Conservation (phyloP, 192 early-diverging fungal species). For the Umbelopsis sp. region DNA sequence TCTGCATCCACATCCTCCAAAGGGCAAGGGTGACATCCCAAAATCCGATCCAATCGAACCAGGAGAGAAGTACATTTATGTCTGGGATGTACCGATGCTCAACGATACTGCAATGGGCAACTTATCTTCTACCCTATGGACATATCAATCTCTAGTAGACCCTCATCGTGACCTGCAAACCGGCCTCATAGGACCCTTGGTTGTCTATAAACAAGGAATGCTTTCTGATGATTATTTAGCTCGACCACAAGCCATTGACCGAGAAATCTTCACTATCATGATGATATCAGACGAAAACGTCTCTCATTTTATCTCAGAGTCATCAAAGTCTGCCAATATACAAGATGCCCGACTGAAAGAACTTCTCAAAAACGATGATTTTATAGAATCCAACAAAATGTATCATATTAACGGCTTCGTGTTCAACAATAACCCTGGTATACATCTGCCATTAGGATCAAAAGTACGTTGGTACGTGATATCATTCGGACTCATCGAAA, state of each 20-base stretch:
- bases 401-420: constrained; percentile 42
- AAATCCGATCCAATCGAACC: constrained; percentile 10
- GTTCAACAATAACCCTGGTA: constrained; percentile 37
- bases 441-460: constrained; percentile 23
- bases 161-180: constrained; percentile 35
- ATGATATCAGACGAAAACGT: constrained; percentile 32
- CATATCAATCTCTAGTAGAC: constrained; percentile 33
- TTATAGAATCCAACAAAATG: constrained; percentile 43
- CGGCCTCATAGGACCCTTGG: constrained; percentile 38
- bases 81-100: constrained; percentile 33
- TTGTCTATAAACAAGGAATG: constrained; percentile 37
- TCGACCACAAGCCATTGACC: constrained; percentile 20
- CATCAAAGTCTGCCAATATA: constrained; percentile 17
- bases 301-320: constrained; percentile 26
- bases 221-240: constrained; percentile 7
- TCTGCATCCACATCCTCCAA: constrained; percentile 37
- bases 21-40: not conserved
- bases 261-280: constrained; percentile 39
- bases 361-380: constrained; percentile 11
- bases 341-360: not conserved
- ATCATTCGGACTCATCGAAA: constrained; percentile 17
- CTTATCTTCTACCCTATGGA: constrained; percentile 37
- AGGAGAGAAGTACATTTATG: constrained; percentile 31
- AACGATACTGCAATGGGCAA: constrained; percentile 25
- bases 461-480: constrained; percentile 35